phyloP scores from a whole-genome alignment of 768 basidiomycete species.

The Russula virescens region DNA sequence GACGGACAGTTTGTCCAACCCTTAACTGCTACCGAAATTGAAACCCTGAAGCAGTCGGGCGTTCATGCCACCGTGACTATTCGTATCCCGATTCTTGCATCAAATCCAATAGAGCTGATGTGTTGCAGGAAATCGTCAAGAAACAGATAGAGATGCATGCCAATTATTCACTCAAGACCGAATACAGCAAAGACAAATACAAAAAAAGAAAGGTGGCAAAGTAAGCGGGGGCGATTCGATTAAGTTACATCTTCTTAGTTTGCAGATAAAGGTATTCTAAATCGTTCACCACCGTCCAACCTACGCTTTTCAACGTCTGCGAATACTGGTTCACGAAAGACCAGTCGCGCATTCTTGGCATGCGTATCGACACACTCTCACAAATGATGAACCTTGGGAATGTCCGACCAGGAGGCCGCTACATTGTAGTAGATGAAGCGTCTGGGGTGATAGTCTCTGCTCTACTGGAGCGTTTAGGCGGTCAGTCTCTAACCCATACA shows the following conservation, averaged over 20 bases:
- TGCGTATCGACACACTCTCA: constrained; percentile 83
- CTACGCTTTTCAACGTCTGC: constrained; percentile 81
- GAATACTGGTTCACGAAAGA: constrained; percentile 88
- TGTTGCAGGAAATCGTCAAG: constrained; percentile 84
- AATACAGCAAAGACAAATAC: constrained; percentile 99
- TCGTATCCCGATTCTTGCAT: not conserved
- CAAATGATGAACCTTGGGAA: constrained; percentile 84
- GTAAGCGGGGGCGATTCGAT: constrained; percentile 39
- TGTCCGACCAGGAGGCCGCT: constrained; percentile 79
- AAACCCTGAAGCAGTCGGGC: constrained; percentile 75
- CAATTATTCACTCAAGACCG: constrained; percentile 90
- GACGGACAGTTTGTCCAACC: constrained; percentile 83
- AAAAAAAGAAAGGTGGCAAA: constrained; percentile 95
- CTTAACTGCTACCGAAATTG: constrained; percentile 78
- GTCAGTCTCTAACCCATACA: constrained; percentile 35
- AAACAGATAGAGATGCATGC: constrained; percentile 91
- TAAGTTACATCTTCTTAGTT: constrained; percentile 5
- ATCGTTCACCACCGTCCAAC: constrained; percentile 79
- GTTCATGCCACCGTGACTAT: constrained; percentile 62
- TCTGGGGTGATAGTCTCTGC: constrained; percentile 84
- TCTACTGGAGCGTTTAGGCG: constrained; percentile 82
- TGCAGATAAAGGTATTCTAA: constrained; percentile 65
- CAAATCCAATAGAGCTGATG: constrained; percentile 9
- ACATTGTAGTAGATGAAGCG: constrained; percentile 87
- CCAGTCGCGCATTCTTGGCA: constrained; percentile 70